Base-by-base conservation (phyloP, 768 basidiomycete genomes). In the Tylopilus subfusipes region DNA sequence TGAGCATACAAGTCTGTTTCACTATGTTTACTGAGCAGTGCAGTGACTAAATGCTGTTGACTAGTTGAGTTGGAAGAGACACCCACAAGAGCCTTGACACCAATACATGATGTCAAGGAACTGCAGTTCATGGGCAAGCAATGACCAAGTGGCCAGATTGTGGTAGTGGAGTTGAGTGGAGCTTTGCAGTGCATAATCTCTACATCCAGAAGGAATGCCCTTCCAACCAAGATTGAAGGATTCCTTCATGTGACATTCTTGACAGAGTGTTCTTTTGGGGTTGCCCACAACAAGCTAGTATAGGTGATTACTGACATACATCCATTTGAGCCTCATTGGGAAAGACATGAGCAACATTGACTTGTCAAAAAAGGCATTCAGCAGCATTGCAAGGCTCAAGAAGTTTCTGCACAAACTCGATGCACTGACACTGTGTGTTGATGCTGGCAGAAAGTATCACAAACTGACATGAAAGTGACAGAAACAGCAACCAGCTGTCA, bases 321-420 rank as follows among this genome's bases (percentile, higher is more conserved):
- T 66, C 93, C 95, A n/a, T 97, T 90, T 70, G 92, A 94, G 65
- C 93, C 95, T 22, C 80, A 91, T 66, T 99, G 97, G 97, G 95
- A 98, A n/a, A 63, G 76, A 81, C 38, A 72, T 99, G 55, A 75
- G 64, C 52, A 71, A 74, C 24, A 85, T 99, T 60, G 86, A 98
- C 67, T 74, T 99, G 52, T 77, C 76, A 36, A 70, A 75, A 48
- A 83, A 81, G 68, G 74, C 75, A 19, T 67, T 84, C 25, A 86
- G 87, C 47, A 84, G 84, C 62, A 78, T 88, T 14, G 82, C 84
- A 36, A 71, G 87, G 52, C 66, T 90, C 60, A 94, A 96, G 64
- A 94, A 98, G 75, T 94, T 98, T 68, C 66, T 98, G 63, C 94
- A 93, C 19, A 79, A 76, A 53, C 76, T 98, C 36, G 90, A 92